Conservation (phyloP, 495 filamentous ascomycete genomes). For the Wilcoxina mikolae region DNA sequence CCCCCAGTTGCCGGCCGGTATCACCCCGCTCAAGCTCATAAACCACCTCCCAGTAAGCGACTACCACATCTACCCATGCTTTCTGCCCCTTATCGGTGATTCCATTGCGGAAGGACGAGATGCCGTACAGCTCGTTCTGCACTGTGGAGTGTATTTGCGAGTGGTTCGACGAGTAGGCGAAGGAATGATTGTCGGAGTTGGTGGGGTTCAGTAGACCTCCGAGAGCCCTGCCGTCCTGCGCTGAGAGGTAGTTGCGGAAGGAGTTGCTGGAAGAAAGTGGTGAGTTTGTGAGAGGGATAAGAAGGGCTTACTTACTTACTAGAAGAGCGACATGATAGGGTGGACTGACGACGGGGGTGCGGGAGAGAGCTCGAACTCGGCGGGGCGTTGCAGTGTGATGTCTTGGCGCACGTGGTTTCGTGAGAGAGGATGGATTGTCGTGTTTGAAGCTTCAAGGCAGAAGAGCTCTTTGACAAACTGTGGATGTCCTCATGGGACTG, state of each 20-base stretch:
- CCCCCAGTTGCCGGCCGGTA: conserved; percentile 28
- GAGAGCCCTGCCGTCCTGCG: conserved; percentile 18
- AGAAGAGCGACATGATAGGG: conserved; percentile 20
- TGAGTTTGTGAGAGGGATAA: not conserved
- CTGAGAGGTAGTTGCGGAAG: conserved; percentile 20
- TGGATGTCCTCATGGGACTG: too few relatives aligned
- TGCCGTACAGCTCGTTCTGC: conserved; percentile 39
- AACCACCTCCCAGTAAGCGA: conserved; percentile 65
- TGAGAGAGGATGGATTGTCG: conserved; percentile 1
- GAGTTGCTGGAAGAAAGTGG: conserved; percentile 17
- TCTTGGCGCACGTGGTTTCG: conserved; percentile 6
- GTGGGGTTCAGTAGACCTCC: conserved; percentile 19
- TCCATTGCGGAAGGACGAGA: conserved; percentile 26
- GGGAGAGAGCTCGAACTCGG: not conserved
- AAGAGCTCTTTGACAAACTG: too few relatives aligned
- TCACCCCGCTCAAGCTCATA: conserved; percentile 48
- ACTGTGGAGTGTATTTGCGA: conserved; percentile 48
- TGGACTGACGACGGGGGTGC: not conserved
- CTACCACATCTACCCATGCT: conserved; percentile 72
- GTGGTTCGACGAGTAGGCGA: conserved; percentile 46
- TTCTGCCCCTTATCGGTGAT: conserved; percentile 29
- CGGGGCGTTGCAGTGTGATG: not conserved
- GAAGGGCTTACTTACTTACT: too few relatives aligned
- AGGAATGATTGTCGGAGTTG: conserved; percentile 28
- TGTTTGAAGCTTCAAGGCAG: too few relatives aligned